Evolutionary conservation across 2,329 filamentous ascomycete species (phyloP), one percentile per base, ranked within the genome.

Genomic region (Sclerotinia nivalis): DNA sequence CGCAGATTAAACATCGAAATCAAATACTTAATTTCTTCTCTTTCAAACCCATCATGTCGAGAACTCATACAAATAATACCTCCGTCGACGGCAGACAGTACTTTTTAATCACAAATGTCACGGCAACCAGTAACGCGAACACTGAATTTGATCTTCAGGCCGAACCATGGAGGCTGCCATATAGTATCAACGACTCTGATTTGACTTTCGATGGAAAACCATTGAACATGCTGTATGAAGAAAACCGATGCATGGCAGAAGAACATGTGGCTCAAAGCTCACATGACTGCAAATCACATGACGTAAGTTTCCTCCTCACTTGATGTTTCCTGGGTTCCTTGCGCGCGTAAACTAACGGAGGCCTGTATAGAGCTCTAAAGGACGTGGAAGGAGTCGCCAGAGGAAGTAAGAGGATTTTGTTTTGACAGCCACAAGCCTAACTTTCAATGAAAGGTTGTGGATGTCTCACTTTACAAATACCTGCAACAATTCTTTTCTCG

Each of bases 171-270:
- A 73, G 73, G 68, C 47, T 73, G 0, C 74, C 76, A 1, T 76
- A 75, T 60, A 72, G 28, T 22, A 77, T 78, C 61, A 75, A 76
- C 37, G 76, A 78, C 61, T 68, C 69, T 1, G 76, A 78, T 65
- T 54, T 78, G 7, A 77, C 71, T 22, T 78, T 78, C 40, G 76
- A 78, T 50, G 76, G 76, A 1, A 78, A 76, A 37, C 76, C 76
- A 3, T 56, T 78, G 31, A 78, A 77, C 52, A 67, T 77, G 74
- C 65, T 78, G 9, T 75, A 75, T 37, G 76, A 78, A 62, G 76
- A 77, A 66, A 77, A 77, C 47, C 43, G 71, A 45, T 73, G 62
- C 50, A 60, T 62, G 50, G 75, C 74, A 2, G 74, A 75, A 56
- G 67, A 69, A 50, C 71, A 71, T 60, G 70, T 70, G 59, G 65